Base-by-base conservation (phyloP, 345 rosid species). In the Cochlearia excelsa region DNA sequence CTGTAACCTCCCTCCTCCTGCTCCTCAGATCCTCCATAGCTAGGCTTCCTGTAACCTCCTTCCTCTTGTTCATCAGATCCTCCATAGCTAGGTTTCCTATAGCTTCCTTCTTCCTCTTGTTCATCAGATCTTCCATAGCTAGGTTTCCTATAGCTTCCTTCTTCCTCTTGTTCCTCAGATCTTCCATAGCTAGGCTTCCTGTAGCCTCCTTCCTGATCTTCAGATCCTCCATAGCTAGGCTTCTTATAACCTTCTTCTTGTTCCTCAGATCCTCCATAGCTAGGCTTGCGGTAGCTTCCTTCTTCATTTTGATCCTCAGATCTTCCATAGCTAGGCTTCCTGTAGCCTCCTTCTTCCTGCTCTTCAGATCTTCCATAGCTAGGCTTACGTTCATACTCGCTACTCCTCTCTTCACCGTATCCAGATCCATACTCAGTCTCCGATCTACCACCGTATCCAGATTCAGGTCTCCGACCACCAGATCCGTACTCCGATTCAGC, bases 161-260 rank as follows among this genome's bases (percentile, higher is more conserved):
- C 85, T 58, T 81, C 82, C 9, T 72, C 89, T 57, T 79, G 60
- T 70, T 56, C 67, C 66, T 66, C 30, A 65, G 75, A 68, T 51
- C 55, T 35, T 75, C 79, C 23, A 54, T 75, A 75, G 27, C 72
- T 63, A 3, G 76, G 75, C 65, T 0, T 65, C 86, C 46, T 81
- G 75, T 2, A 81, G 63, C 79, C 86, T 30, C 79, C 82, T 29
- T 79, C 84, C n/a, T 79, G 86, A 49, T 78, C 86, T 75, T 72
- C 71, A 30, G 67, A 78, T 77, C 66, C 78, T 46, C 76, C 84
- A 64, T 78, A 78, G 8, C 74, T 54, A 1, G 75, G 74, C 61
- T 68, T 77, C 60, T 35, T 63, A 43, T 70, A 71, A 35, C 63
- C 53, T 35, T 73, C 84, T 11, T 79, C 82, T 2, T 75, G 83